A percentile compares a stretch with the other conserved stretches of the same genome.
phyloP scores from a whole-genome alignment of 768 basidiomycete genomes.

The Phaffia australis region DNA sequence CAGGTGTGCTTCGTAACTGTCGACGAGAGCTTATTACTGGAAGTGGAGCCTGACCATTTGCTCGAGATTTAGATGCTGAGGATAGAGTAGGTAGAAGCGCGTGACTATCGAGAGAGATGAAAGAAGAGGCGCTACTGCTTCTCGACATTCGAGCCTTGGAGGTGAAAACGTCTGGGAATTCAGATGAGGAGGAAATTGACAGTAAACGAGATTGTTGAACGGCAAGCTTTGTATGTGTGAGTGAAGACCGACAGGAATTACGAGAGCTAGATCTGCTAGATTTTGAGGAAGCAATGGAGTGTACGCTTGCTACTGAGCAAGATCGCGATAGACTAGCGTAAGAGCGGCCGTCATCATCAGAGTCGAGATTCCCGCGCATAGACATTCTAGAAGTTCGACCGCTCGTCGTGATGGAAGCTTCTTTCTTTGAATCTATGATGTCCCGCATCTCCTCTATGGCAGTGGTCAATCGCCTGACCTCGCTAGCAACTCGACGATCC shows the following conservation, averaged over 20 bases:
- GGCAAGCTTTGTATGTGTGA: neutral
- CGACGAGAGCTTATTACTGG: no score
- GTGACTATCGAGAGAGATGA: no score
- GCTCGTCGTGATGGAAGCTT: neutral
- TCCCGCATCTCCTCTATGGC: constrained; percentile 21
- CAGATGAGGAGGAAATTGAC: neutral
- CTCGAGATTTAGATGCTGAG: no score
- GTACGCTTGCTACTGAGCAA: neutral
- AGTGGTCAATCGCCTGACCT: neutral
- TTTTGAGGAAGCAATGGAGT: neutral
- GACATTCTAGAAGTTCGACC: neutral
- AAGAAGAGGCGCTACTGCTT: no score
- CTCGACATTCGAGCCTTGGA: no score
- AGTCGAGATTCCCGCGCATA: neutral
- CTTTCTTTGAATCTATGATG: constrained; percentile 8
- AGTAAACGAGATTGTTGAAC: neutral
- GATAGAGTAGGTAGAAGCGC: no score
- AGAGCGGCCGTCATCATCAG: neutral
- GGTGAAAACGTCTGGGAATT: no score
- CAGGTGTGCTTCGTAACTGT: no score
- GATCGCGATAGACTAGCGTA: neutral
- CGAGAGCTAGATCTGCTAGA: neutral
- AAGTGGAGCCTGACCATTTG: no score
- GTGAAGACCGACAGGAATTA: constrained; percentile 2
- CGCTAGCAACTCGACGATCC: neutral